phyloP scores from a whole-genome alignment of 306 rosid genomes.

The Inga oerstediana region DNA sequence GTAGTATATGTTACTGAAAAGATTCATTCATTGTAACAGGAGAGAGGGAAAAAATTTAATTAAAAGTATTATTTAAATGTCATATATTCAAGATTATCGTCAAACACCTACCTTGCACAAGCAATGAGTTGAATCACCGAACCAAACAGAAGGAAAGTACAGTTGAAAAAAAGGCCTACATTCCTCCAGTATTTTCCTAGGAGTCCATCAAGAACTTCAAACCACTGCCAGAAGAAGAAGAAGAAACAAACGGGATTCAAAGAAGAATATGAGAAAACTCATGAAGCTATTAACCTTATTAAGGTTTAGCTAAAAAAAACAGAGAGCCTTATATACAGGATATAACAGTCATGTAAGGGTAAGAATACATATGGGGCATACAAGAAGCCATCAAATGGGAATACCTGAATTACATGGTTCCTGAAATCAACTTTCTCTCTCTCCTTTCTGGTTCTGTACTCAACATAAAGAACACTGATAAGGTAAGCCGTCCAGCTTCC shows the following conservation, averaged over 20 bases:
- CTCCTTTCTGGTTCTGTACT: conserved; percentile 96
- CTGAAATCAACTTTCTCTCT: conserved; percentile 96
- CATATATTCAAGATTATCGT: background rate
- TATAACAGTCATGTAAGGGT: background rate
- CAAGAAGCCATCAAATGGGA: background rate
- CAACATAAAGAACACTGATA: conserved; percentile 87
- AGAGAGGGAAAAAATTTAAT: background rate
- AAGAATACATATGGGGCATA: no score
- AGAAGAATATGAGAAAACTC: conserved; percentile 6
- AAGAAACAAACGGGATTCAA: conserved; percentile 9
- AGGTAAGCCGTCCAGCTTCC: conserved; percentile 99
- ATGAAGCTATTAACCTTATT: background rate
- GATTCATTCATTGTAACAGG: background rate
- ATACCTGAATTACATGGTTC: conserved; percentile 93
- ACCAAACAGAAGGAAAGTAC: conserved; percentile 97
- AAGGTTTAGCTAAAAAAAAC: background rate
- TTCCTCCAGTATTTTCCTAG: conserved; percentile 96
- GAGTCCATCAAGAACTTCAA: conserved; percentile 98
- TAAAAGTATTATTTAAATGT: background rate
- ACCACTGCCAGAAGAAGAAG: conserved; percentile 63
- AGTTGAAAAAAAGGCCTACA: conserved; percentile 87
- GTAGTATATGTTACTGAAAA: conserved; percentile 84
- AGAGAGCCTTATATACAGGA: background rate
- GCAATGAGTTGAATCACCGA: conserved; percentile 97
- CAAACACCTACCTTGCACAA: conserved; percentile 77